A percentile compares a stretch with the other conserved stretches of the same genome.
Evolutionary conservation across 2,329 filamentous ascomycete species (phyloP).

Genomic region (Fusarium temperatum): DNA sequence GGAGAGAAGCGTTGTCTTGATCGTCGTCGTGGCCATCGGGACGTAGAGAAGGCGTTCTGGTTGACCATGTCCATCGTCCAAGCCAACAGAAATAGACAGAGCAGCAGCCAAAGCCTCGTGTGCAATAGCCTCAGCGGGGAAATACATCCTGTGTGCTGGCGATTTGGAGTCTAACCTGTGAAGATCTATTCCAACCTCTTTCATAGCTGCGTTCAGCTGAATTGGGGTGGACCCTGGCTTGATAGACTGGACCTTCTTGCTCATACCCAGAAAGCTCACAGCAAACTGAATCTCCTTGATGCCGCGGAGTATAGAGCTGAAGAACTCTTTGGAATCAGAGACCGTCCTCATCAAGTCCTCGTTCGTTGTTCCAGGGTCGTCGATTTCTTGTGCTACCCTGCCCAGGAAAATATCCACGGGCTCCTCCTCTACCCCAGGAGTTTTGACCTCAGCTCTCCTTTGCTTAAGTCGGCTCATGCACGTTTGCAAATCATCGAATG

Average conservation of each 20-base stretch:
- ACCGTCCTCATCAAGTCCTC: constrained; percentile 82
- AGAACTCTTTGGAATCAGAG: constrained; percentile 91
- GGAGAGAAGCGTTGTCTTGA: constrained; percentile 92
- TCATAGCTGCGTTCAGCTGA: constrained; percentile 89
- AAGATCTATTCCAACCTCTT: constrained; percentile 93
- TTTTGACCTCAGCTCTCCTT: constrained; percentile 49
- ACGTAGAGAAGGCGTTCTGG: constrained; percentile 91
- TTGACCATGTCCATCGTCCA: constrained; percentile 88
- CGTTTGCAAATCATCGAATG: constrained; percentile 82
- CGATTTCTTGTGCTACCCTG: constrained; percentile 78
- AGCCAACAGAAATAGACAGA: constrained; percentile 88
- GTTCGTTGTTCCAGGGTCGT: constrained; percentile 70
- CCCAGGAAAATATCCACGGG: constrained; percentile 71
- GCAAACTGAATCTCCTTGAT: constrained; percentile 98
- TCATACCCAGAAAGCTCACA: constrained; percentile 87
- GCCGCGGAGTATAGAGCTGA: constrained; percentile 87
- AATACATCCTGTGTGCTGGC: constrained; percentile 98
- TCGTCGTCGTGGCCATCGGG: constrained; percentile 95
- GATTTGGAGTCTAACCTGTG: constrained; percentile 92
- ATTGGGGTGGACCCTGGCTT: constrained; percentile 75
- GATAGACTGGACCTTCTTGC: constrained; percentile 77
- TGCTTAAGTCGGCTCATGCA: constrained; percentile 67
- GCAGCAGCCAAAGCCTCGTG: constrained; percentile 94
- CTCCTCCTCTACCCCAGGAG: constrained; percentile 54
- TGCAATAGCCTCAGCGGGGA: constrained; percentile 88